Base-by-base conservation (phyloP, 1,284 basidiomycete species). In the Microbotryum lychnidis-dioicae region DNA sequence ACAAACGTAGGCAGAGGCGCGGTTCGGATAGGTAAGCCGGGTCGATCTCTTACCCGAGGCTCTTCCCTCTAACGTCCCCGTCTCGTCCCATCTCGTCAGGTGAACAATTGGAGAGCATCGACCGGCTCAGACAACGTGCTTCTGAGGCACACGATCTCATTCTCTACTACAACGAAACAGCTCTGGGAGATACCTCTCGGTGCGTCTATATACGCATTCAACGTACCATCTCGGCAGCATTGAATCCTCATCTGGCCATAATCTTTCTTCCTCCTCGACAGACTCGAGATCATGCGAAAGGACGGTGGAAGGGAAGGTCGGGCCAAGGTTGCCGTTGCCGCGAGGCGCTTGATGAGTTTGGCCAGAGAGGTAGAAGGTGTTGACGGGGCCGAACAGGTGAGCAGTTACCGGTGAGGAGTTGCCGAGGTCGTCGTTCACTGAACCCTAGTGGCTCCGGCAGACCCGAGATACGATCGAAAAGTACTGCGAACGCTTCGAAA, bases 401-500 rank as follows among this genome's bases (percentile, higher is more conserved):
- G 9, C 33, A 16, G 6, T 21, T 12, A 25, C 9, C 6, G 10
- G 29, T 33, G 8, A 7, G 31, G 20, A 37, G 27, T 52, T 57
- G 45, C 45, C 16, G 7, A 2, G 7, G 4, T 1, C 4, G 20
- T 3, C 20, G 7, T 23, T 5, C 12, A 25, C 46, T 45, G 27
- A 20, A 27, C 9, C 3, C 44, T 12, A 1, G 49, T 47, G 47
- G 47, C 51, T 42, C 25, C 47, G 7, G 47, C 73, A 85, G 89
- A 91, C 85, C 37, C 82, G 85, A 63, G 91, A 96, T 73, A 84
- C 82, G 60, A 91, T 96, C 68, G 92, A 96, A 69, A 88, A 87
- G 71, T 98, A 97, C 73, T 96, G 93, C 77, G 96, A 99, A 77
- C 89, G 89, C 73, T 98, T 98, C 70, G 96, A 99, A 77, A 97